Evolutionary conservation across 2,329 filamentous ascomycete species (phyloP).

Genomic region (Diaporthe vexans): DNA sequence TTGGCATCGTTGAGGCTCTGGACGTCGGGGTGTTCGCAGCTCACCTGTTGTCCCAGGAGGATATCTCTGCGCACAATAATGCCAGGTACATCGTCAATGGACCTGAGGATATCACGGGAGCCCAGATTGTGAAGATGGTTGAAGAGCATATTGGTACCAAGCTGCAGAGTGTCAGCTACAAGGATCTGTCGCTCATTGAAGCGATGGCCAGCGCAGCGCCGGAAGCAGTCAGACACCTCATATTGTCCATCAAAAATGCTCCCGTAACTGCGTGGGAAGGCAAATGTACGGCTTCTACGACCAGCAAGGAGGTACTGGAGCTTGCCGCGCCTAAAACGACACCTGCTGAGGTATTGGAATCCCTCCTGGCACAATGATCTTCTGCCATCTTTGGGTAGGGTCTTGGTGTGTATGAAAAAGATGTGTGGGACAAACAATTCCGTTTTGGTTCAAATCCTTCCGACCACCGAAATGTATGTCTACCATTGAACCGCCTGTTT

Average conservation of each 20-base stretch:
- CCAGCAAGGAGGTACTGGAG: constrained; percentile 8
- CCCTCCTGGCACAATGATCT: background rate
- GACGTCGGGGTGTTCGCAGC: constrained; percentile 13
- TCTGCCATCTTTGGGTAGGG: background rate
- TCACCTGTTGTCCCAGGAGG: background rate
- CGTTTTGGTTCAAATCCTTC: background rate
- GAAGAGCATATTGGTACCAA: constrained; percentile 9
- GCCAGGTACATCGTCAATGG: background rate
- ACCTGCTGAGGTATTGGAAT: background rate
- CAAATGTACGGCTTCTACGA: background rate
- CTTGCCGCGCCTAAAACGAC: constrained; percentile 6
- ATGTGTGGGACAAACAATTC: background rate
- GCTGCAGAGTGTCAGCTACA: constrained; percentile 4
- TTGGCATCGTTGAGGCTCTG: constrained; percentile 10
- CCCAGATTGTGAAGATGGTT: constrained; percentile 3
- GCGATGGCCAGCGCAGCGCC: background rate
- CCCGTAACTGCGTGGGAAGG: background rate
- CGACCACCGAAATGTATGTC: too few species aligned
- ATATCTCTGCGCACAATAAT: background rate
- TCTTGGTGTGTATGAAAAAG: background rate
- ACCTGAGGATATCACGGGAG: constrained; percentile 8
- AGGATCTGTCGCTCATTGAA: background rate
- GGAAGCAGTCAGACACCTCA: constrained; percentile 1
- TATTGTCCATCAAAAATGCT: background rate
- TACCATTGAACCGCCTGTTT: too few species aligned